A percentile compares a stretch with the other conserved stretches of the same genome.
phyloP scores from a whole-genome alignment of 345 rosid genomes.

The Hevea brasiliensis region DNA sequence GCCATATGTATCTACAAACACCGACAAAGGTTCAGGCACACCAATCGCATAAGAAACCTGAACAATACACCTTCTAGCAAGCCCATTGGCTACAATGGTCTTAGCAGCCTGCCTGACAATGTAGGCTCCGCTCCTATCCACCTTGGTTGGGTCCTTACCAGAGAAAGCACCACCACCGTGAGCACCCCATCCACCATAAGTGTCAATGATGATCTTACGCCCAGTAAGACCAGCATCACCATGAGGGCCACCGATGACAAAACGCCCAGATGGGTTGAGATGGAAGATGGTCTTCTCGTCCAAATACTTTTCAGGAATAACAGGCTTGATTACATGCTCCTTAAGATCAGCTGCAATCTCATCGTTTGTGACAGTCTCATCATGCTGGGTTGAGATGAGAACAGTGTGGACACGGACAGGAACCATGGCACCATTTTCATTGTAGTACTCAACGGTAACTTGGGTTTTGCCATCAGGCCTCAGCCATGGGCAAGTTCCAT shows the following conservation, averaged over 20 bases:
- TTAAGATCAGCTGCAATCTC: slow-evolving; percentile 79
- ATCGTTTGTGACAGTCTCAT: slow-evolving; percentile 61
- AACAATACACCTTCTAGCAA: slow-evolving; percentile 60
- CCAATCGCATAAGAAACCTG: slow-evolving; percentile 68
- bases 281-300: slow-evolving; percentile 86
- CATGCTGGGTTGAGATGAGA: slow-evolving; percentile 60
- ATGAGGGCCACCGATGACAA: slow-evolving; percentile 78
- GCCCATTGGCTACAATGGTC: slow-evolving; percentile 58
- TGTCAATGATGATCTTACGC: slow-evolving; percentile 77
- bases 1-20: slow-evolving; percentile 50
- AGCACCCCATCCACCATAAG: slow-evolving; percentile 82
- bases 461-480: slow-evolving; percentile 68
- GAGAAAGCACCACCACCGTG: slow-evolving; percentile 89
- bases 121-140: slow-evolving; percentile 79
- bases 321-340: slow-evolving; percentile 73
- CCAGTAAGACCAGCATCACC: slow-evolving; percentile 88
- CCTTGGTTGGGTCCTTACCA: slow-evolving; percentile 76
- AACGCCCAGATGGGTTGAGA: slow-evolving; percentile 79
- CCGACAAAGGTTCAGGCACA: slow-evolving; percentile 58
- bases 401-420: slow-evolving; percentile 79
- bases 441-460: slow-evolving; percentile 56
- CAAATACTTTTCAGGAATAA: slow-evolving; percentile 68
- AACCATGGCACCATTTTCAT: slow-evolving; percentile 69
- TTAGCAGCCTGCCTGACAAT: slow-evolving; percentile 80
- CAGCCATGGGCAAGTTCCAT: slow-evolving; percentile 69